Base-by-base conservation (phyloP, 305 asterid genomes). In the Solanum hybrid region DNA sequence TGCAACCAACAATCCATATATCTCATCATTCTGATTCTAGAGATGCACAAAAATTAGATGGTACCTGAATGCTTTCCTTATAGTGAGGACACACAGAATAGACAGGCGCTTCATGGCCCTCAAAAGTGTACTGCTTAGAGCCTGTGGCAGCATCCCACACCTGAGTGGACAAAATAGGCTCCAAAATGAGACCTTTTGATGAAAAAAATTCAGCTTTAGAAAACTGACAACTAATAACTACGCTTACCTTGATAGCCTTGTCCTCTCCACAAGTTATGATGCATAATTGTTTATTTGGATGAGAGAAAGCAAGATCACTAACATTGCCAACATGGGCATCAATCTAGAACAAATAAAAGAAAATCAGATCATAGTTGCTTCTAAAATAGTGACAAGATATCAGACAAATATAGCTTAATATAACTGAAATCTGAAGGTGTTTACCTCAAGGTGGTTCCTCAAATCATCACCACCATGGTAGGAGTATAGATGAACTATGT, bases 251-350 rank as follows among this genome's bases (percentile, higher is more conserved):
- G 86, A 96, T 92, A 27, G 92, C 73, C 94, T 93, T 94, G 94
- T 96, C 98, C 86, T 96, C 98, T 89, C 98, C 98, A 91, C 98
- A 94, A 35, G 97, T 95, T 91, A 96, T 86, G 85, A 95, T 88
- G 85, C 91, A 91, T 75, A 96, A 85, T 56, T 94, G 93, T 87
- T 93, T 89, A 90, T 93, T 89, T 15, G 94, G 96, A 88, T 90
- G 91, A 80, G 94, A 90, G 92, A 96, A 96, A 17, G 98, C 97
- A 64, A 96, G 92, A 89, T 95, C 98, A 88, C 51, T 94, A 87
- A 95, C 97, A 37, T 92, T 91, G 45, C 98, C 98, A 84, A 88
- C 66, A 78, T 96, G 98, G 56, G 96, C 98, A 87, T 95, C 98
- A 90, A 95, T 94, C 98, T 95, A 93, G 84, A 90, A 91, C 42